phyloP scores from a whole-genome alignment of 306 rosid genomes.

The Rosa chinensis region DNA sequence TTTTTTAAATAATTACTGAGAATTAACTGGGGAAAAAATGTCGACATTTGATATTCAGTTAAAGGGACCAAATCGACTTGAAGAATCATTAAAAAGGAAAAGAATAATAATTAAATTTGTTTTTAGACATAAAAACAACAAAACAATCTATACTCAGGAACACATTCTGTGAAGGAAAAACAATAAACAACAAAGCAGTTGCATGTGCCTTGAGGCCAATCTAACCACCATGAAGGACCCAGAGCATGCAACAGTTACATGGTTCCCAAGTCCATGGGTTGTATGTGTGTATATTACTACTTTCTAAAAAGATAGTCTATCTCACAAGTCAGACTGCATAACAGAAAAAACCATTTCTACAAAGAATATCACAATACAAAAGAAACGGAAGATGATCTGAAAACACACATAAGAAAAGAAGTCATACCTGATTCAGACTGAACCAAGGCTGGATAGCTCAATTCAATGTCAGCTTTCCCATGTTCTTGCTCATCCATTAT shows the following conservation, averaged over 20 bases:
- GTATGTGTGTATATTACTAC: not conserved
- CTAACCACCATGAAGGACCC: not conserved
- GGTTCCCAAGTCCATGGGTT: not conserved
- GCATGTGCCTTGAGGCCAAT: not conserved
- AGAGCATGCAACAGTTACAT: not conserved
- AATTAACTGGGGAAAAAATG: not conserved
- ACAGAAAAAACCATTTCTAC: not conserved
- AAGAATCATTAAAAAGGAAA: not conserved
- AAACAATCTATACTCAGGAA: not conserved
- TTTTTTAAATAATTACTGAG: not conserved
- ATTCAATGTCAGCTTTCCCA: conserved; percentile 30
- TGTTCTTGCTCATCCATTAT: conserved; percentile 40
- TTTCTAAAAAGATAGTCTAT: not conserved
- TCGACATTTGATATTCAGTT: not conserved
- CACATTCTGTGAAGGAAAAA: not conserved
- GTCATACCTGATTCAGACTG: conserved; percentile 45
- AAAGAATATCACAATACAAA: not conserved
- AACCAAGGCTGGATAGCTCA: conserved; percentile 26
- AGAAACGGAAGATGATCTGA: not conserved
- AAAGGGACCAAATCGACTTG: not conserved
- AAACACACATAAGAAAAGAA: conserved; percentile 1
- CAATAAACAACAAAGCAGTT: not conserved
- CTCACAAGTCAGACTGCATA: not conserved
- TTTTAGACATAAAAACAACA: not conserved
- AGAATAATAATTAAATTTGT: not conserved